Conservation (phyloP, 176 grass and related monocot species). For the Themeda triandra region DNA sequence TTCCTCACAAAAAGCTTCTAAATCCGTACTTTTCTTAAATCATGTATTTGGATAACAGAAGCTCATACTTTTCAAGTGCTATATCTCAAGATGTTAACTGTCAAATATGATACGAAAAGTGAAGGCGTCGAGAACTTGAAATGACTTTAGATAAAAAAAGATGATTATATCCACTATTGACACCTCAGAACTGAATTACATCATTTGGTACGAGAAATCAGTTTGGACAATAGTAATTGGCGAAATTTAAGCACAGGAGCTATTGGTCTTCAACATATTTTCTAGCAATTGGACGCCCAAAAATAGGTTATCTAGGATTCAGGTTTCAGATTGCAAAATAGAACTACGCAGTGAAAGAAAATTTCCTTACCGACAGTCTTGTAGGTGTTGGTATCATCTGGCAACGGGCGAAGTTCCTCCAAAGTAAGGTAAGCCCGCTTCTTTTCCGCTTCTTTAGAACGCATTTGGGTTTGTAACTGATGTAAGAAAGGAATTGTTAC, state of each 20-base stretch:
- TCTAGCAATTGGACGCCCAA: not conserved
- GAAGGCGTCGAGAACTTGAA: not conserved
- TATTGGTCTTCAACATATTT: conserved; percentile 6
- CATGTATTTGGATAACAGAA: not conserved
- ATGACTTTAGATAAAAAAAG: not conserved
- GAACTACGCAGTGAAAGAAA: conserved; percentile 9
- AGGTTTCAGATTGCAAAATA: conserved; percentile 12
- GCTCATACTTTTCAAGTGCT: not conserved
- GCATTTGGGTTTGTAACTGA: conserved; percentile 83
- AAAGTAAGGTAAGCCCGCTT: conserved; percentile 87
- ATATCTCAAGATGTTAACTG: not conserved
- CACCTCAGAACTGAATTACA: not conserved
- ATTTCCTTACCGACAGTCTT: conserved; percentile 75
- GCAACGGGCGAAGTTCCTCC: conserved; percentile 86
- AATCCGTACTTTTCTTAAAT: not conserved
- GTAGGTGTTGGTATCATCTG: conserved; percentile 84
- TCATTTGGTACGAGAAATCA: not conserved
- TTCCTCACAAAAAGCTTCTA: not conserved
- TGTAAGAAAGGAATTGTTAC: conserved; percentile 24
- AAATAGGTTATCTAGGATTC: not conserved
- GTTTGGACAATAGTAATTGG: not conserved
- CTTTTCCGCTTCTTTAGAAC: conserved; percentile 83
- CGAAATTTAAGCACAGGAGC: not conserved
- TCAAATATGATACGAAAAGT: not conserved
- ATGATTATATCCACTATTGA: not conserved